Evolutionary conservation across 257 asterid genomes (phyloP).

Genomic region (Nicotiana paniculata): DNA sequence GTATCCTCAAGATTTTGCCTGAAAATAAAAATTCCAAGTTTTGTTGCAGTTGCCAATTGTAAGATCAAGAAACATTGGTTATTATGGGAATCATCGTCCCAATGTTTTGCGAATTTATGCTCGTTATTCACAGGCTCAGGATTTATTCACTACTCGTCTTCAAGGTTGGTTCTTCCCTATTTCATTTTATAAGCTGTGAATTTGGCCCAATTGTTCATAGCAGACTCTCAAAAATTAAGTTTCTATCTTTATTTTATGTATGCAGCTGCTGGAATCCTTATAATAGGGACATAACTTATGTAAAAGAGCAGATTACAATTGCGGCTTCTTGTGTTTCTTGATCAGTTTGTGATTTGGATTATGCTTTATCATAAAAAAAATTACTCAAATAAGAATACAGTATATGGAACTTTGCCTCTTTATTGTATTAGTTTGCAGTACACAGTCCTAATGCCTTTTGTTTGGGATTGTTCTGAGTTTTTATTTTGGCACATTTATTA

Average conservation of each 20-base stretch:
- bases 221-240: too few relatives aligned
- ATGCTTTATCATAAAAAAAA: not conserved
- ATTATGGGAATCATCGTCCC: slow-evolving; percentile 11
- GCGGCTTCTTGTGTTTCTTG: too few relatives aligned
- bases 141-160: slow-evolving; percentile 66
- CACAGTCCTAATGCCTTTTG: too few relatives aligned
- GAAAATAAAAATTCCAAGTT: not conserved
- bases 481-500: too few relatives aligned
- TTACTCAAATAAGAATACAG: too few relatives aligned
- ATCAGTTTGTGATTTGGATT: not conserved
- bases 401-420: not conserved
- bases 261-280: not conserved
- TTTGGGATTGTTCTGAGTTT: too few relatives aligned
- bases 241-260: not conserved
- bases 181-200: not conserved
- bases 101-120: slow-evolving; percentile 34
- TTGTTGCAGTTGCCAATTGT: slow-evolving; percentile 42
- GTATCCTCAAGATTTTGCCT: not conserved
- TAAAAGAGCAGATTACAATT: too few relatives aligned
- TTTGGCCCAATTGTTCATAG: too few relatives aligned
- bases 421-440: not conserved
- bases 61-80: slow-evolving; percentile 25
- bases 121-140: slow-evolving; percentile 73
- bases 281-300: not conserved
- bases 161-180: slow-evolving; percentile 66